A percentile compares a stretch with the other conserved stretches of the same genome.
Evolutionary conservation across 1,284 basidiomycete species (phyloP).

Genomic region (Ceratorhiza oryzae-sativae): DNA sequence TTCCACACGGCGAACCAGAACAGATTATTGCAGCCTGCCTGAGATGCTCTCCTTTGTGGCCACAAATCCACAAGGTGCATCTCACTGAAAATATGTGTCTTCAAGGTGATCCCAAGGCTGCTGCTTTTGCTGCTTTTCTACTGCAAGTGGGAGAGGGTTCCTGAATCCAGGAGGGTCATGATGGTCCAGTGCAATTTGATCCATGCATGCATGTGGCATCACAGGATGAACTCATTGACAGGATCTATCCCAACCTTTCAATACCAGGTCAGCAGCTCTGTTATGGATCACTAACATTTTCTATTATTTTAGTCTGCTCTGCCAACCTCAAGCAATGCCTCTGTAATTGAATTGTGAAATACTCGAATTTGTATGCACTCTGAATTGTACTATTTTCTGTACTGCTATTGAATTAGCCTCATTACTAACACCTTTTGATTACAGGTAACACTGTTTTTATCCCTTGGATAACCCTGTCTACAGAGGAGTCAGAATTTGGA

Average conservation of each 20-base stretch:
- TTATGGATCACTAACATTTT: conserved; percentile 49
- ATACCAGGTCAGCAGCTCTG: background rate
- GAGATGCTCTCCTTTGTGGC: conserved; percentile 52
- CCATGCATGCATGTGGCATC: conserved; percentile 46
- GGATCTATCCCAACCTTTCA: conserved; percentile 49
- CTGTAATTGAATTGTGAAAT: too few relatives aligned
- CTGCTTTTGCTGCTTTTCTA: conserved; percentile 55
- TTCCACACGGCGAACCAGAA: conserved; percentile 50
- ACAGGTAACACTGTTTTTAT: conserved; percentile 47
- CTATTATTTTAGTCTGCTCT: too few relatives aligned
- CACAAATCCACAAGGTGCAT: conserved; percentile 46
- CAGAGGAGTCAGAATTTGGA: conserved; percentile 45
- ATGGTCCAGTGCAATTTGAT: conserved; percentile 48
- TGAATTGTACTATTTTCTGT: conserved; percentile 50
- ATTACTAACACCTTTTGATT: background rate
- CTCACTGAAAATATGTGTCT: conserved; percentile 55
- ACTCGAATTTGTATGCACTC: conserved; percentile 49
- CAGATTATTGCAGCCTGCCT: conserved; percentile 53
- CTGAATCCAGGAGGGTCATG: conserved; percentile 37
- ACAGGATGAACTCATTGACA: conserved; percentile 48
- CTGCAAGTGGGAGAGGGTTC: conserved; percentile 54
- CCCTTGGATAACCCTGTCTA: conserved; percentile 48
- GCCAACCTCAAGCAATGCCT: too few relatives aligned
- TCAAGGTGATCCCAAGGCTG: conserved; percentile 44
- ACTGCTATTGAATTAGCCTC: background rate